Evolutionary conservation across 257 asterid species (phyloP).

Genomic region (Solanum gracilifrons): DNA sequence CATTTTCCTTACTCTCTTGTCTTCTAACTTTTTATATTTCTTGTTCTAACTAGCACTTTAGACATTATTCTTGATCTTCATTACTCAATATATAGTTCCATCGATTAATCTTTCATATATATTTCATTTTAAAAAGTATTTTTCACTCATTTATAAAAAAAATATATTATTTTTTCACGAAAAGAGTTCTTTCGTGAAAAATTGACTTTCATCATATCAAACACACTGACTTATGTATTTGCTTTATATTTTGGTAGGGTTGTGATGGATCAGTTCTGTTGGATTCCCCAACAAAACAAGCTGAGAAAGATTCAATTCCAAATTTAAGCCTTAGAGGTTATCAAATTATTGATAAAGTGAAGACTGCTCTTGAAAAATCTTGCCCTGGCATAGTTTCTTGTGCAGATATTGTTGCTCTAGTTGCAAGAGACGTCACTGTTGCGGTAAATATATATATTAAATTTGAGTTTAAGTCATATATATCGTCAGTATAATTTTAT

Average conservation of each 20-base stretch:
- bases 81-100: background rate
- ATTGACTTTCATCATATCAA: background rate
- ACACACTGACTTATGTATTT: background rate
- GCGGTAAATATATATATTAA: conserved; percentile 12
- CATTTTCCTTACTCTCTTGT: background rate
- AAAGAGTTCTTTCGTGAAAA: background rate
- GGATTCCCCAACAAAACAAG: conserved; percentile 21
- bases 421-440: conserved; percentile 30
- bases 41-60: background rate
- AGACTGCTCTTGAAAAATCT: conserved; percentile 27
- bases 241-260: conserved; percentile 12
- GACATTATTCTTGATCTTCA: background rate
- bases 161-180: background rate
- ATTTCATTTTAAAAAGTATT: background rate
- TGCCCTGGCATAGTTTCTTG: conserved; percentile 47
- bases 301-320: conserved; percentile 35
- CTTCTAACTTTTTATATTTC: background rate
- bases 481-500: too few species aligned
- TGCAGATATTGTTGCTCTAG: conserved; percentile 34
- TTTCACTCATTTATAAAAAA: background rate
- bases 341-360: conserved; percentile 34
- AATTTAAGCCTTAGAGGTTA: conserved; percentile 38
- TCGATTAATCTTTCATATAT: background rate
- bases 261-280: conserved; percentile 47
- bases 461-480: background rate